These are phyloP conservation scores for Daedaleopsis nitida DNA, from an alignment of 768 basidiomycete species.

Conservation along the genomic window DNA sequence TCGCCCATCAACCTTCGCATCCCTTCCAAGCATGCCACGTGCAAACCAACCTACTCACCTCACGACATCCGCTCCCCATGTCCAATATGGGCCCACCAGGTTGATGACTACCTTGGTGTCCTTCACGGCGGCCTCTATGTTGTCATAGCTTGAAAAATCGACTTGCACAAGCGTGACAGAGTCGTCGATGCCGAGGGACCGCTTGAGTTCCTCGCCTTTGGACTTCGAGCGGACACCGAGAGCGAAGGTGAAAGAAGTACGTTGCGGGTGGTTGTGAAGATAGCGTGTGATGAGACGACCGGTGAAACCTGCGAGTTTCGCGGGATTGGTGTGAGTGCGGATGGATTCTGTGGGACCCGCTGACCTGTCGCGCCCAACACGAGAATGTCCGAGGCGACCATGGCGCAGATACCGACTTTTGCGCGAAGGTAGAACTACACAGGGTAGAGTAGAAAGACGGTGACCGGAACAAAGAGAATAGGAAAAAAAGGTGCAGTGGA, in stretches of 20 bases:
- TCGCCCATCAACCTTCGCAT: background rate
- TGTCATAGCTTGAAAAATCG: conserved; percentile 56
- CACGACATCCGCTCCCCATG: conserved; percentile 74
- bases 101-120: conserved; percentile 71
- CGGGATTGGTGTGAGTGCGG: background rate
- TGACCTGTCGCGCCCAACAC: conserved; percentile 70
- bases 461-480: too few relatives aligned
- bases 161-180: conserved; percentile 49
- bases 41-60: conserved; percentile 39
- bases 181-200: conserved; percentile 46
- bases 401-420: background rate
- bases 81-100: conserved; percentile 74
- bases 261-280: conserved; percentile 63
- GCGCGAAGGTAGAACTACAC: background rate
- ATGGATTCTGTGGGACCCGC: conserved; percentile 2
- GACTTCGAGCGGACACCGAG: conserved; percentile 68
- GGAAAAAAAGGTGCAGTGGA: too few relatives aligned
- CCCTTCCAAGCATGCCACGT: too few relatives aligned
- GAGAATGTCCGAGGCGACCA: conserved; percentile 50
- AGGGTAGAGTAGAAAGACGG: background rate
- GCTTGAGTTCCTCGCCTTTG: conserved; percentile 57
- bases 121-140: conserved; percentile 61
- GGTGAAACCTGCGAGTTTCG: conserved; percentile 51
- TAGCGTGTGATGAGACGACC: conserved; percentile 71
- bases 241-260: conserved; percentile 61